A percentile compares a stretch with the other conserved stretches of the same genome.
phyloP scores from a whole-genome alignment of 225 moss, liverwort and hornwort genomes.

The Straminergon stramineum region DNA sequence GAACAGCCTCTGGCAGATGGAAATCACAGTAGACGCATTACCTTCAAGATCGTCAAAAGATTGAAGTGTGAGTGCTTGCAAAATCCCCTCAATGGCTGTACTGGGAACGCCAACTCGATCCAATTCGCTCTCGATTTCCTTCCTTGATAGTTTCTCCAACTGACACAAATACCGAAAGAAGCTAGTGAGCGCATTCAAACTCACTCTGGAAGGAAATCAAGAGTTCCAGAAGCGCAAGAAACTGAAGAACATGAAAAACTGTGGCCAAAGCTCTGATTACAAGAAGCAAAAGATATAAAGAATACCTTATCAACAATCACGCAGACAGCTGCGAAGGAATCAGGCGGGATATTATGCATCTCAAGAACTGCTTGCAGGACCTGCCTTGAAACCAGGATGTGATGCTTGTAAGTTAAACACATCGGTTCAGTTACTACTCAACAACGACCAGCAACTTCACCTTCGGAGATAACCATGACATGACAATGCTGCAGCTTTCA shows the following conservation, averaged over 20 bases:
- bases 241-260: not conserved
- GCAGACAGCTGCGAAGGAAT: slow-evolving; percentile 86
- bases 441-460: not conserved
- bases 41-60: slow-evolving; percentile 87
- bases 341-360: slow-evolving; percentile 42
- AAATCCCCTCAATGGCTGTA: slow-evolving; percentile 63
- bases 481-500: not conserved
- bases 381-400: slow-evolving; percentile 17
- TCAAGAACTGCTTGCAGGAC: slow-evolving; percentile 84
- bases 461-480: not conserved
- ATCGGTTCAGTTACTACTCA: not conserved
- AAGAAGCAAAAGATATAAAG: not conserved
- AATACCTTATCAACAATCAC: slow-evolving; percentile 92
- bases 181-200: not conserved
- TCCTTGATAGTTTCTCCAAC: slow-evolving; percentile 76
- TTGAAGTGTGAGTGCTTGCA: slow-evolving; percentile 57
- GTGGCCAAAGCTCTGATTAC: not conserved
- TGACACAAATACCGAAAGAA: slow-evolving; percentile 8
- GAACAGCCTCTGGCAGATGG: not conserved
- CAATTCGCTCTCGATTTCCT: slow-evolving; percentile 71
- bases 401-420: not conserved
- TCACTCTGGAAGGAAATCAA: not conserved
- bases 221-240: not conserved
- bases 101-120: slow-evolving; percentile 46
- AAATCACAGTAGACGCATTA: not conserved